Evolutionary conservation across 768 basidiomycete genomes (phyloP), one percentile per base, ranked within the genome.

Genomic region (Phallus indusiatus): DNA sequence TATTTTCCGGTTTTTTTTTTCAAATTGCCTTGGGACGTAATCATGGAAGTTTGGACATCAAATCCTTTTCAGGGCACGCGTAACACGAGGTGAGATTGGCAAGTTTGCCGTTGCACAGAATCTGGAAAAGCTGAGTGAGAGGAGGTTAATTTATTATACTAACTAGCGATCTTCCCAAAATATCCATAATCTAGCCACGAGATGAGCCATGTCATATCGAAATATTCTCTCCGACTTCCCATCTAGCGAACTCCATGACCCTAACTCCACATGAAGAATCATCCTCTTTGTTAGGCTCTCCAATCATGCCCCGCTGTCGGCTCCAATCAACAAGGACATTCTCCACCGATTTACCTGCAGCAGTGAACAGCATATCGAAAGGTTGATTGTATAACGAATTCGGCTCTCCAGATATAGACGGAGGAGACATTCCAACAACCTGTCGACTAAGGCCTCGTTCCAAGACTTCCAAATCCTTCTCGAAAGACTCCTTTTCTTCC

Each of bases 381-480:
- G 81, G 80, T 64, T 91, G 90, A 24, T 79, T 76, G 66, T 88
- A 88, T 50, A 92, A 70, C 7, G 82, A 81, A 1, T 77, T 79
- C 37, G 71, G 72, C 57, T 84, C 82, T 9, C 66, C 65, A 2
- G 51, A 58, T n/a, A 67, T 70, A 18, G 73, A 74, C 16, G 72
- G 71, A 0, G 90, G 90, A 24, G 88, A 83, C 67, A 94, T 86
- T 2, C 92, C 94, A 21, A 83, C 83, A 54, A 92, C 85, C 71
- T 95, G 94, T 47, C 91, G 80, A 10, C 86, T 87, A n/a, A 95
- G 62, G 1, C 86, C 80, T 21, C 88, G 83, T 64, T 88, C 83
- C 14, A 95, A 75, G 47, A 77, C 76, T 34, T 75, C 74, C 17
- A 90, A 72, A 46, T 87, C 81, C n/a, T 73, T 68, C 24, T 74